phyloP scores from a whole-genome alignment of 257 asterid genomes.

The Eustoma russellianum region DNA sequence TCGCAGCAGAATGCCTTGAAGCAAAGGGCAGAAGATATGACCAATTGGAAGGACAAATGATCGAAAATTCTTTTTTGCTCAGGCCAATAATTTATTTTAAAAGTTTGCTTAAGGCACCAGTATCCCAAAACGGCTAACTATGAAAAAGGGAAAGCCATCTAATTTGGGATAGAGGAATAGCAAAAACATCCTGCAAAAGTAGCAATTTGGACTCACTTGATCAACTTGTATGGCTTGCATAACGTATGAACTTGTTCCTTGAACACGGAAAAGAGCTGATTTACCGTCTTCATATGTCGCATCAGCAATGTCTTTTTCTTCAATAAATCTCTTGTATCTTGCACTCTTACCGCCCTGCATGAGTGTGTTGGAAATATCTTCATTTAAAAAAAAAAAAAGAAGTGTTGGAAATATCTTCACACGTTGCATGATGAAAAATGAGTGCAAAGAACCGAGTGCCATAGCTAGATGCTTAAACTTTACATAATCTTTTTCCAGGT shows the following conservation, averaged over 20 bases:
- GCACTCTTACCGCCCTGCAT: constrained; percentile 63
- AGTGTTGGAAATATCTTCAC: too few species aligned
- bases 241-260: constrained; percentile 62
- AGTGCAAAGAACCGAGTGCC: background rate
- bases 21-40: background rate
- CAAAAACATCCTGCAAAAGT: too few species aligned
- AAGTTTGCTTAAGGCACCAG: too few species aligned
- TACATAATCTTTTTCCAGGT: background rate
- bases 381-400: too few species aligned
- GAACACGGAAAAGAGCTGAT: constrained; percentile 65
- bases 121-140: too few species aligned
- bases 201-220: constrained; percentile 35
- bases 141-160: too few species aligned
- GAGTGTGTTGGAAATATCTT: constrained; percentile 5
- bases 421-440: constrained; percentile 7
- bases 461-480: background rate
- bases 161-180: too few species aligned
- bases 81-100: background rate
- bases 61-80: too few species aligned
- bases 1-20: background rate
- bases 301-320: constrained; percentile 50
- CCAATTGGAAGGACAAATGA: too few species aligned
- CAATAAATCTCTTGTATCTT: constrained; percentile 46
- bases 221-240: constrained; percentile 94
- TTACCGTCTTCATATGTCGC: constrained; percentile 51